Percentiles rank a stretch among this genome's conserved stretches.
Evolutionary conservation across 768 basidiomycete species (phyloP).

Genomic region (Kwoniella bestiolae): DNA sequence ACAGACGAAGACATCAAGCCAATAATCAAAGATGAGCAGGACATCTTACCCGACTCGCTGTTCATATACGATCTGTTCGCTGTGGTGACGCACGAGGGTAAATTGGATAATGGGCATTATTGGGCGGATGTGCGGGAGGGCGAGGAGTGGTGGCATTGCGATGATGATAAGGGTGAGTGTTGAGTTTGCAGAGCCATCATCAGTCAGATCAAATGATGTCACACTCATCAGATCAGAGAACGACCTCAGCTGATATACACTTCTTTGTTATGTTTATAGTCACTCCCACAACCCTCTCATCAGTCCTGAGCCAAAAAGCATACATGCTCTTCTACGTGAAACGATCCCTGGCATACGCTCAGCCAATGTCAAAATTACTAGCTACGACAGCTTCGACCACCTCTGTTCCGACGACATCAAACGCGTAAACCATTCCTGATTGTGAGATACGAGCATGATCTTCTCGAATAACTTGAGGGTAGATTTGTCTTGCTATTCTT

Average conservation of each 20-base stretch:
- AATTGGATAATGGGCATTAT: slow-evolving; percentile 93
- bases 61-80: slow-evolving; percentile 91
- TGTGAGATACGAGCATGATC: too few relatives aligned
- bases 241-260: slow-evolving; percentile 16
- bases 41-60: slow-evolving; percentile 64
- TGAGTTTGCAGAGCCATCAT: too few relatives aligned
- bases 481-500: too few relatives aligned
- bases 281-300: slow-evolving; percentile 69
- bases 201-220: not conserved
- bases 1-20: not conserved
- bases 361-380: slow-evolving; percentile 29
- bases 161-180: slow-evolving; percentile 85
- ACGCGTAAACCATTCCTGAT: too few relatives aligned
- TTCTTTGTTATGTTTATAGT: slow-evolving; percentile 58
- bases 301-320: slow-evolving; percentile 72
- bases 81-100: slow-evolving; percentile 92
- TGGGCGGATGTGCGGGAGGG: slow-evolving; percentile 78
- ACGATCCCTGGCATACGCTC: slow-evolving; percentile 77
- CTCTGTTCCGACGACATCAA: not conserved
- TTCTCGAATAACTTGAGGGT: too few relatives aligned
- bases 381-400: slow-evolving; percentile 1
- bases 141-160: slow-evolving; percentile 85
- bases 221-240: too few relatives aligned
- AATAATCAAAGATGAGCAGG: not conserved
- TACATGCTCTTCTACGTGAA: slow-evolving; percentile 98